Conservation (phyloP, 2,329 filamentous ascomycete genomes). For the Colletotrichum abscissum region DNA sequence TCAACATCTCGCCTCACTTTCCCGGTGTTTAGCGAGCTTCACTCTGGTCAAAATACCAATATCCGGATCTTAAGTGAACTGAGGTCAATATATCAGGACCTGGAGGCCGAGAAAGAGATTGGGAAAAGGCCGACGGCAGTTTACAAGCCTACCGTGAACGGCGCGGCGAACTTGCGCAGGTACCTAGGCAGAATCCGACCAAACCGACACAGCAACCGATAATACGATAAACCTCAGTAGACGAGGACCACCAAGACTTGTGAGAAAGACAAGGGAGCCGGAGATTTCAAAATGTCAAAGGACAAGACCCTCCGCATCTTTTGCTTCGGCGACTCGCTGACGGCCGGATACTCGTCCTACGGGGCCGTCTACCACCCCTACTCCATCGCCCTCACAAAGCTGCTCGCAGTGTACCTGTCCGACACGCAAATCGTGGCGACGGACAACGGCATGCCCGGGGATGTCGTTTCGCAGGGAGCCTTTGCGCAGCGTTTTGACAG, state of each 20-base stretch:
- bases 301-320: constrained; percentile 61
- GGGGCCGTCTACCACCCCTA: constrained; percentile 65
- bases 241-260: background rate
- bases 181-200: background rate
- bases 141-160: background rate
- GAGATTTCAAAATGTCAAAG: constrained; percentile 1
- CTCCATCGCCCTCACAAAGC: constrained; percentile 56
- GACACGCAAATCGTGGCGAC: constrained; percentile 52
- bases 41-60: background rate
- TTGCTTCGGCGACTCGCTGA: constrained; percentile 75
- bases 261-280: background rate
- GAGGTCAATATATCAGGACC: background rate
- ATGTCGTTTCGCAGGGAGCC: constrained; percentile 52
- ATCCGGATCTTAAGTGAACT: background rate
- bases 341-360: constrained; percentile 61
- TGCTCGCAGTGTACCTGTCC: constrained; percentile 59
- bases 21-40: background rate
- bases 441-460: constrained; percentile 63
- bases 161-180: background rate
- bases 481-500: constrained; percentile 46
- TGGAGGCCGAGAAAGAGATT: background rate
- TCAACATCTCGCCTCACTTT: background rate
- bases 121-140: background rate
- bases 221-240: background rate
- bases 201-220: background rate